phyloP scores from a whole-genome alignment of 208 protist genomes.

The Trypanosomatidae sp. region DNA sequence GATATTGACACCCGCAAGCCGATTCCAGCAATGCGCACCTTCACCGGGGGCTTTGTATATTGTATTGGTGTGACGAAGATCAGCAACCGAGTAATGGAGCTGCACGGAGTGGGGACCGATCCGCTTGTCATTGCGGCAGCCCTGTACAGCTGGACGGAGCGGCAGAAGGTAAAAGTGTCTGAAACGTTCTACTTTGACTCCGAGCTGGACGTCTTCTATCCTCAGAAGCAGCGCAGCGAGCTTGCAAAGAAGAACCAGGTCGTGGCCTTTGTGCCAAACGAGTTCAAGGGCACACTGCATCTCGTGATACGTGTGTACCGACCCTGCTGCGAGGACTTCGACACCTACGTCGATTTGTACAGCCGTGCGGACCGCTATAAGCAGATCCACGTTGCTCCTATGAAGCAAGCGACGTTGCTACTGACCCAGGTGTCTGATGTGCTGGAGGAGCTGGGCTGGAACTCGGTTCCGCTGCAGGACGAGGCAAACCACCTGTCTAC shows the following conservation, averaged over 20 bases:
- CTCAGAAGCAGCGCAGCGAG: conserved; percentile 67
- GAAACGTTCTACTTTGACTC: conserved; percentile 91
- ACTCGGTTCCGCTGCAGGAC: conserved; percentile 23
- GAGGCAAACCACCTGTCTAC: conserved; percentile 29
- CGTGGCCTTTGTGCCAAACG: conserved; percentile 77
- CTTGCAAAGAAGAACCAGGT: conserved; percentile 59
- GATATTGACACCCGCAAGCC: conserved; percentile 78
- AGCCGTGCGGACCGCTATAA: conserved; percentile 80
- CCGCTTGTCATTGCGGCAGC: conserved; percentile 63
- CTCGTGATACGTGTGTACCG: conserved; percentile 71
- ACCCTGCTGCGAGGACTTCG: conserved; percentile 75
- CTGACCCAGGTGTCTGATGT: conserved; percentile 73
- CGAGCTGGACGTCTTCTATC: conserved; percentile 80
- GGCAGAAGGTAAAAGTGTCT: conserved; percentile 62
- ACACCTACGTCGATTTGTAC: conserved; percentile 87
- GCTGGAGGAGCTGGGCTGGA: conserved; percentile 85
- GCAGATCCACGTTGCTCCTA: conserved; percentile 67
- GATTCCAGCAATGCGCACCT: conserved; percentile 62
- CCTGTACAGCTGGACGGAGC: conserved; percentile 58
- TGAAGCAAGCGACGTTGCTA: conserved; percentile 87
- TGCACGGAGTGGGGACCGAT: conserved; percentile 76
- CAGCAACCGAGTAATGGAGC: conserved; percentile 50
- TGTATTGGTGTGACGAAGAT: conserved; percentile 58
- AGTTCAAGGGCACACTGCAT: conserved; percentile 72
- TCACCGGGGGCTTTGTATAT: conserved; percentile 66